Conservation (phyloP, 257 asterid species). For the Anisodus tanguticus region DNA sequence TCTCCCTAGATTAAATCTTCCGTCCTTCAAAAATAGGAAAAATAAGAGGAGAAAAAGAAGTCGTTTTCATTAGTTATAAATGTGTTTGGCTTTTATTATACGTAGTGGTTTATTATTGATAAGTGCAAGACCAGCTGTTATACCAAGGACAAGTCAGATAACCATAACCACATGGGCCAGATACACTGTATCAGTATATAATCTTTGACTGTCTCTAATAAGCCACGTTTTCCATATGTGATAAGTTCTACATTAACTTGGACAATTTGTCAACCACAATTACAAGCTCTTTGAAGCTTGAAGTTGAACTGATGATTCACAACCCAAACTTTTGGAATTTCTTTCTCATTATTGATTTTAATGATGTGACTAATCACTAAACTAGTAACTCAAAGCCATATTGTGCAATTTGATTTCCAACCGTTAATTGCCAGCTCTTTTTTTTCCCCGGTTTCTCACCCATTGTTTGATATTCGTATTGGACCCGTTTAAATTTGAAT, state of each 20-base stretch:
- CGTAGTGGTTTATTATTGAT: not conserved
- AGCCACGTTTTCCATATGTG: not conserved
- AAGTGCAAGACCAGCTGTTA: slow-evolving; percentile 1
- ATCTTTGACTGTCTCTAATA: not conserved
- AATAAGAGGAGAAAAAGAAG: not conserved
- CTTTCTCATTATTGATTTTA: not conserved
- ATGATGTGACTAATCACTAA: not conserved
- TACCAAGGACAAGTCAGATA: not conserved
- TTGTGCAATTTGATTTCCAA: too few relatives aligned
- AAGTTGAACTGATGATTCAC: slow-evolving; percentile 6
- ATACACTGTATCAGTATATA: not conserved
- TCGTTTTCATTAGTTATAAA: not conserved
- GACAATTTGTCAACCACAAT: not conserved
- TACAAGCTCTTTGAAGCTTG: not conserved
- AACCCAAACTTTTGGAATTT: not conserved
- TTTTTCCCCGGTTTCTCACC: too few relatives aligned
- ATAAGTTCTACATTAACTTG: not conserved
- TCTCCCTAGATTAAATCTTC: not conserved
- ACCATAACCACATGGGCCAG: not conserved
- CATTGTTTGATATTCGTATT: too few relatives aligned
- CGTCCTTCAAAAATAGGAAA: not conserved
- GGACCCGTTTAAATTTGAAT: too few relatives aligned
- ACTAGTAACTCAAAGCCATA: too few relatives aligned
- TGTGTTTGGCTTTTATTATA: not conserved
- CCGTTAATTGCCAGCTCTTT: too few relatives aligned